Conservation (phyloP, 176 grass and related monocot species). For the Oropetium thomaeum region DNA sequence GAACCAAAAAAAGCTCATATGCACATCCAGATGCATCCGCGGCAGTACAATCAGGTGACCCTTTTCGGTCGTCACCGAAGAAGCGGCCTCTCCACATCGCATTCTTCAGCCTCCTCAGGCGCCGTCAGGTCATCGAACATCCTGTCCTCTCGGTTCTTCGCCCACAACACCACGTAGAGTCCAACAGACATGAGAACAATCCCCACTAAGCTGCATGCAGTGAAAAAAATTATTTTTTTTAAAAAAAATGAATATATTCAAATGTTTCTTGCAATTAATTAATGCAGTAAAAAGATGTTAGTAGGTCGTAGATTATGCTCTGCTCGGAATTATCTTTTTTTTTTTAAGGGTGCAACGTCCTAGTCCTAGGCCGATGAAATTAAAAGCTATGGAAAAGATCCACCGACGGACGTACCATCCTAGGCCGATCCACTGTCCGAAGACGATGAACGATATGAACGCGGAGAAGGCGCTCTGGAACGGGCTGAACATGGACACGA, state of each 20-base stretch:
- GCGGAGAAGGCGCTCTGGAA: conserved; percentile 45
- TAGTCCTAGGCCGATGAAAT: too few species aligned
- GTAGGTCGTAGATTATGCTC: neutral
- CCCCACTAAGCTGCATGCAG: conserved; percentile 45
- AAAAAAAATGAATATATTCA: too few species aligned
- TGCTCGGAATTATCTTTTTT: neutral
- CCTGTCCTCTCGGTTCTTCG: conserved; percentile 47
- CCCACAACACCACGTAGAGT: conserved; percentile 62
- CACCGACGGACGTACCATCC: conserved; percentile 35
- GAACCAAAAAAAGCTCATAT: neutral
- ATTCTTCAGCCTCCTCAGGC: conserved; percentile 19
- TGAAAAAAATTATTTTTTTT: too few species aligned
- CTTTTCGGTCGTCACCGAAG: neutral
- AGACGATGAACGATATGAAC: conserved; percentile 40
- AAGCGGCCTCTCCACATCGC: conserved; percentile 31
- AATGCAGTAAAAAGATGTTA: neutral
- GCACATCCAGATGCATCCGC: neutral
- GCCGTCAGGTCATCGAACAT: conserved; percentile 8
- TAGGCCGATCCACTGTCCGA: conserved; percentile 36
- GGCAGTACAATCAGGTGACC: neutral
- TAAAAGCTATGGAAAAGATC: too few species aligned
- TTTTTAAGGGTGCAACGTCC: too few species aligned
- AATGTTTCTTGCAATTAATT: too few species aligned
- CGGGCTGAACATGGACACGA: conserved; percentile 54
- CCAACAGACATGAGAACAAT: conserved; percentile 65